Evolutionary conservation across 1,284 basidiomycete species (phyloP), one percentile per base, ranked within the genome.

Genomic region (Lignosus rhinocerotis): DNA sequence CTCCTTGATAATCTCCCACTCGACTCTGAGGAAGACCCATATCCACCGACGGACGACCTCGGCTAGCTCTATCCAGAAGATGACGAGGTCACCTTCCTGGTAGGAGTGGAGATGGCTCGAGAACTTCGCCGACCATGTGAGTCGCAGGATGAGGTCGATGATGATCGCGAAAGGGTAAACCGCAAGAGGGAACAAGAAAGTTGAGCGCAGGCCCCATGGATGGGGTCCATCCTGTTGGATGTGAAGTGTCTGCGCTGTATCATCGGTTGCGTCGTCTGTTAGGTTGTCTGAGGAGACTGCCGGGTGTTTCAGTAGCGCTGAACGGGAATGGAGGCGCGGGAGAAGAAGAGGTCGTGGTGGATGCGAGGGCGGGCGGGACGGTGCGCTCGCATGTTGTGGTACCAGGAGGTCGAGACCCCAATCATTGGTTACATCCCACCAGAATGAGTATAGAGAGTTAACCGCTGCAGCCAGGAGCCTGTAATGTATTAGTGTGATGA

Each of bases 351-450:
- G 75, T 48, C 76, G 76, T 16, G 76, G 76, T 12, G 77, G 72
- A 17, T 71, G 21, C 3, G 43, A 66, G 65, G 64, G 33, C 53
- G 62, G 56, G 33, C 67, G 68, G 49, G 45, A 58, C 56, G 61
- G 59, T 19, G 58, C 38, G 61, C 58, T 41, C 62, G 63, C 7
- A 69, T 65, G 47, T 49, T 70, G 69, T 17, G 73, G 72, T 53
- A 81, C 81, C 57, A 98, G 78, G 31, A 98, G 75, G 44, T 88
- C 84, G 47, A 99, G 80, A 0, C 97, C 97, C 96, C 96, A 99
- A 73, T 99, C 97, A 71, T 98, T 94, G 46, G 93, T 94, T 34
- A 99, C 84, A 74, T 99, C 97, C 97, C 97, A 99, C 93, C 94
- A 99, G 74, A 97, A 98, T 6, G 94, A 96, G 75, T 94, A 99